phyloP scores from a whole-genome alignment of 768 basidiomycete genomes.

The Aureoboletus auriporus region DNA sequence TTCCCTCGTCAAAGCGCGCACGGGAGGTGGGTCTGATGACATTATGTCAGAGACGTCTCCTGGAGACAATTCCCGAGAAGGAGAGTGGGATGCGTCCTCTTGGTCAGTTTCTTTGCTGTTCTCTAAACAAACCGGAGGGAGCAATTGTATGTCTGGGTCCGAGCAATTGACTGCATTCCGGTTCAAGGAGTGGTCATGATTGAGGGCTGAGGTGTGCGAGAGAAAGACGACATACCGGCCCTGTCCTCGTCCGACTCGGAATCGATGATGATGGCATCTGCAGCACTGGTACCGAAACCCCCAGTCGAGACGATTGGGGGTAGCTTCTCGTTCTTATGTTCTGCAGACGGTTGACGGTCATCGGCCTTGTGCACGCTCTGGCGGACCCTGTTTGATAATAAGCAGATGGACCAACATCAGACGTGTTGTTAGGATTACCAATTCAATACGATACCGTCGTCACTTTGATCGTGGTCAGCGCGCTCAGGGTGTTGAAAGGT shows the following conservation, averaged over 20 bases:
- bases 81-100: neutral
- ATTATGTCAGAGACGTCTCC: neutral
- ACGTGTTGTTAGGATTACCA: slow-evolving; percentile 17
- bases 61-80: slow-evolving; percentile 3
- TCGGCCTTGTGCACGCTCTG: neutral
- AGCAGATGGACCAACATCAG: neutral
- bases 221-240: neutral
- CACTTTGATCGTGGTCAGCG: slow-evolving; percentile 15
- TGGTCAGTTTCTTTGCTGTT: neutral
- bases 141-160: slow-evolving; percentile 11
- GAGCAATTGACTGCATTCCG: slow-evolving; percentile 1
- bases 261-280: slow-evolving; percentile 21
- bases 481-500: neutral
- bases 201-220: neutral
- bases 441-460: slow-evolving; percentile 27
- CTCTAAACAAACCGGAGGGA: slow-evolving; percentile 4
- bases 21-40: neutral
- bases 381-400: slow-evolving; percentile 17
- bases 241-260: slow-evolving; percentile 19
- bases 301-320: neutral
- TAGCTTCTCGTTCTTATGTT: neutral
- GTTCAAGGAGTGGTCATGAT: neutral
- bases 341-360: neutral
- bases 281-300: slow-evolving; percentile 9
- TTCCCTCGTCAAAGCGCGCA: neutral